Evolutionary conservation across 1,284 basidiomycete species (phyloP).

Genomic region (Naganishia sp.): DNA sequence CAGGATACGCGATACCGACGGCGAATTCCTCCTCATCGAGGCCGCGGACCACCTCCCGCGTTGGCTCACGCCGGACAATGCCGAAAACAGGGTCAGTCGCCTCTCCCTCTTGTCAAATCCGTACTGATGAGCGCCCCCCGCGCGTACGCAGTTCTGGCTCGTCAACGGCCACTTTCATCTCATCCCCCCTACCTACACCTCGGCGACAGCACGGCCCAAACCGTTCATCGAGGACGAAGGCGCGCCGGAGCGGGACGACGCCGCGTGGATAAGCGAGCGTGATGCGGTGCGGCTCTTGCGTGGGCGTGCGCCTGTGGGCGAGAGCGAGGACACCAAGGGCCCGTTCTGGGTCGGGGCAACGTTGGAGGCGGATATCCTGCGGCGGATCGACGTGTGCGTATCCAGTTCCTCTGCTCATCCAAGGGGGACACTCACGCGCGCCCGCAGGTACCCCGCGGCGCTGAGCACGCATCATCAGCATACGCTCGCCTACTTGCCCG

Average conservation of each 20-base stretch:
- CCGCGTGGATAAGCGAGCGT: conserved; percentile 61
- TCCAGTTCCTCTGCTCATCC: neutral
- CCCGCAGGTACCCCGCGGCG: conserved; percentile 67
- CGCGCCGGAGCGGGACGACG: conserved; percentile 59
- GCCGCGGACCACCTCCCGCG: conserved; percentile 84
- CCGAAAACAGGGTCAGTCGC: conserved; percentile 70
- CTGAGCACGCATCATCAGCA: conserved; percentile 72
- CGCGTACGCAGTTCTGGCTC: conserved; percentile 76
- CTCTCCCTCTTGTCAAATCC: neutral
- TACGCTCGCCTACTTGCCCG: conserved; percentile 77
- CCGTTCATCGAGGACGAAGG: conserved; percentile 51
- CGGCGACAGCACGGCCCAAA: conserved; percentile 62
- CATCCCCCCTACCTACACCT: conserved; percentile 72
- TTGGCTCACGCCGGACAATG: conserved; percentile 89
- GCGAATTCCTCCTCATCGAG: conserved; percentile 94
- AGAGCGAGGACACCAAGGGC: neutral
- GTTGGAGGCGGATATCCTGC: conserved; percentile 13
- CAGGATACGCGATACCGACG: conserved; percentile 82
- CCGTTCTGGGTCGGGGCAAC: conserved; percentile 12
- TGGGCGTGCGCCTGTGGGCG: neutral
- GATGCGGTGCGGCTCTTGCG: conserved; percentile 62
- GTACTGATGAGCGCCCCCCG: neutral
- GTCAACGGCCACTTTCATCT: conserved; percentile 78
- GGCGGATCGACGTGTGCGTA: conserved; percentile 17
- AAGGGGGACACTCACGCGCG: too few relatives aligned